These are phyloP conservation scores for Coleophoma crateriformis DNA, from an alignment of 2,329 filamentous ascomycete species.

Conservation along the genomic window DNA sequence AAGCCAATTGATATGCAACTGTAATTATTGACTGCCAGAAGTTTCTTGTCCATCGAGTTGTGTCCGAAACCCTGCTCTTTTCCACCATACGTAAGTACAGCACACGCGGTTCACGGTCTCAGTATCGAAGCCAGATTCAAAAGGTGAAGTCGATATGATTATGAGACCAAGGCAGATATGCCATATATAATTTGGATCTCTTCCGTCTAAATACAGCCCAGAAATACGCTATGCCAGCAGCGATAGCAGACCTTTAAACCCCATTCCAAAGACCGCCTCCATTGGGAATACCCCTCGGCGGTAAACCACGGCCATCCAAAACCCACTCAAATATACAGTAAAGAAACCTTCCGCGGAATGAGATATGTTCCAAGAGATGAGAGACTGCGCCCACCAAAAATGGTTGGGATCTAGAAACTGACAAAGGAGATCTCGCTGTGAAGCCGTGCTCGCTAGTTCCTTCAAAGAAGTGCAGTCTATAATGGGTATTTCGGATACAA, in stretches of 20 bases:
- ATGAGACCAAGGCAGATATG: no score
- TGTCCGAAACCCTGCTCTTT: no score
- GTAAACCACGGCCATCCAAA: not conserved
- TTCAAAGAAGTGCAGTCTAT: constrained; percentile 3
- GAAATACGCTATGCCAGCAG: constrained; percentile 6
- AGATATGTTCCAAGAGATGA: not conserved
- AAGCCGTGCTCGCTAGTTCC: constrained; percentile 12
- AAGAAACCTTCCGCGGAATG: not conserved
- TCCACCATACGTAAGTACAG: no score
- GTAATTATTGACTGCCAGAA: no score
- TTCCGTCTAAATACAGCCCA: constrained; percentile 9
- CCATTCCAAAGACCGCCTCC: not conserved
- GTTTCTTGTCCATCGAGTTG: no score
- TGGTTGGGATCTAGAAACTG: constrained; percentile 1
- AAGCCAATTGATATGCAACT: no score
- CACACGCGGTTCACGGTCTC: no score
- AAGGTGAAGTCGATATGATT: no score
- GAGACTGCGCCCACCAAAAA: not conserved
- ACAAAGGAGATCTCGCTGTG: constrained; percentile 16
- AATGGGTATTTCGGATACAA: constrained; percentile 1
- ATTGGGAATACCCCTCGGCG: not conserved
- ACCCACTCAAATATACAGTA: constrained; percentile 4
- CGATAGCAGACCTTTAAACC: constrained; percentile 2
- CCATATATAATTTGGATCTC: constrained; percentile 3
- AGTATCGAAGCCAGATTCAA: no score